Evolutionary conservation across 2,329 filamentous ascomycete genomes (phyloP), one percentile per base, ranked within the genome.

Genomic region (Drechslera avenae): DNA sequence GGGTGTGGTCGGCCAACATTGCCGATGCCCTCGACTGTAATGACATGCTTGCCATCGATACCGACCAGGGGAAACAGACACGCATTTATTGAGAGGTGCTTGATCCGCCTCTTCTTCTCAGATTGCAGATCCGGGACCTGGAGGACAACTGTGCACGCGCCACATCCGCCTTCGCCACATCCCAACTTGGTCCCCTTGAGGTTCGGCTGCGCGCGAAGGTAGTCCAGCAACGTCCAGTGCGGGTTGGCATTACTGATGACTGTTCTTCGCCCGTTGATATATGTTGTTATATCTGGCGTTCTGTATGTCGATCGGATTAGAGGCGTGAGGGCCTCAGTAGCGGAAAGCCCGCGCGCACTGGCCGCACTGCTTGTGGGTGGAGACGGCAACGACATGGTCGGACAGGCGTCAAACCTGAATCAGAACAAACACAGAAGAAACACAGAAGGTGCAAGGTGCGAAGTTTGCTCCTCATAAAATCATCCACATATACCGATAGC

Each of bases 1-100:
- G 92, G 89, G 76, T 97, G 93, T 1, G 93, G 93, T 32, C 81
- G 85, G 71, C 92, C 86, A 31, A 90, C 86, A 72, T 87, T 89
- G 13, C 93, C 93, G 62, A 97, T 96, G 5, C 93, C 93, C 75
- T 97, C 93, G 34, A 97, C 86, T 2, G 93, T 97, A 69, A 97
- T 92, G 71, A 97, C 90, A 83, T 97, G 93, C 72, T 97, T 97
- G 39, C 93, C 93, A 73, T 97, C 93, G 37, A 97, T 83, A 59
- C 91, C 95, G 51, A 91, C 88, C 32, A 97, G 80, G 2, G 93
- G 94, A 10, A 93, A 93, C 40, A 97, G 78, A 71, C 93, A 97
- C 17, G 93, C 93, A 69, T 97, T 97, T 46, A 97, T 90, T 40
- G 91, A 94, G 48, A 93, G 89, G 79, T 97, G 92, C 69, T 96